Conservation (phyloP, 805 yeast genomes). For the Monosporozyma aquatica region DNA sequence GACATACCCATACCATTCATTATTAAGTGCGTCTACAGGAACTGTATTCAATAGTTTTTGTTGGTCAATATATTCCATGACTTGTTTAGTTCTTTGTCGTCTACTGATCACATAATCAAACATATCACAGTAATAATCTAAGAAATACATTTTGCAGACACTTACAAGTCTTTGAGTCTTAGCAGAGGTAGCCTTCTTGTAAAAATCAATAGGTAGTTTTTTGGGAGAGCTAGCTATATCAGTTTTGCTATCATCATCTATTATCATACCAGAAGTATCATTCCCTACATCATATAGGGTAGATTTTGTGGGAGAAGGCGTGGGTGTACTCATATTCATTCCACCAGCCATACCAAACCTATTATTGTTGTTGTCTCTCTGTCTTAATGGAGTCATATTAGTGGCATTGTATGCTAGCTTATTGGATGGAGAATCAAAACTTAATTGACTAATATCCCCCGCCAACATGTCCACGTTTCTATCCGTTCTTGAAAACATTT, state of each 20-base stretch:
- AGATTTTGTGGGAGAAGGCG: constrained; percentile 28
- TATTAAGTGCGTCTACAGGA: constrained; percentile 35
- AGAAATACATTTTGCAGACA: constrained; percentile 86
- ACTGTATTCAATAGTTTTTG: constrained; percentile 21
- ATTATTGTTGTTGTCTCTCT: constrained; percentile 6
- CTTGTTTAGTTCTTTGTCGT: constrained; percentile 69
- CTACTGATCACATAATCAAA: constrained; percentile 86
- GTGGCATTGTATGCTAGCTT: constrained; percentile 1
- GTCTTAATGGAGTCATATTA: constrained; percentile 16
- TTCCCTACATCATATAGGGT: constrained; percentile 17
- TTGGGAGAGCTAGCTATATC: constrained; percentile 29
- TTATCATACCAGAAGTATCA: constrained; percentile 29
- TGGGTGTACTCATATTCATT: constrained; percentile 9
- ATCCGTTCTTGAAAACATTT: constrained; percentile 22
- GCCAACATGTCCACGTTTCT: constrained; percentile 29
- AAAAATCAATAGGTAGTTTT: constrained; percentile 39
- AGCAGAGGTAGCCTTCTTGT: constrained; percentile 51
- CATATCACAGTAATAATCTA: constrained; percentile 93
- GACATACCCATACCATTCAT: constrained; percentile 67
- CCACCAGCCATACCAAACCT: background rate
- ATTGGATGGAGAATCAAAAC: constrained; percentile 18
- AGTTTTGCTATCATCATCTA: constrained; percentile 21
- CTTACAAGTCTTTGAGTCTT: constrained; percentile 80
- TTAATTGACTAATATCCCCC: constrained; percentile 29
- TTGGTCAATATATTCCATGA: constrained; percentile 44